Percentiles rank a stretch among this genome's conserved stretches.
phyloP scores from a whole-genome alignment of 2,329 filamentous ascomycete genomes.

The Coniochaeta pulveracea region DNA sequence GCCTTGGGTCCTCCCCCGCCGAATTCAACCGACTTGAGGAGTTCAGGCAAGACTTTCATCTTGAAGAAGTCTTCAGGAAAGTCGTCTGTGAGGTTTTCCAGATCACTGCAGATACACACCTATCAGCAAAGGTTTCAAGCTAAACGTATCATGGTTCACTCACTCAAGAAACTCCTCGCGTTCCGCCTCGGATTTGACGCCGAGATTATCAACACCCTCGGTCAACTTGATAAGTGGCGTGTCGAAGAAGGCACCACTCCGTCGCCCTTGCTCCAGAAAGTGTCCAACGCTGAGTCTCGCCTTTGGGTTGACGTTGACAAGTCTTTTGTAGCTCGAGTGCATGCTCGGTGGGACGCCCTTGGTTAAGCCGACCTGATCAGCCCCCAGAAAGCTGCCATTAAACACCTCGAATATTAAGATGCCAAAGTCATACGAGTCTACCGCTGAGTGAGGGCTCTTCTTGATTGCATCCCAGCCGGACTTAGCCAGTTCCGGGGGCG shows the following conservation, averaged over 20 bases:
- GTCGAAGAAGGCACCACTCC: slow-evolving; percentile 80
- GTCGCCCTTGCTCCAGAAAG: slow-evolving; percentile 81
- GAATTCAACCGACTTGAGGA: slow-evolving; percentile 98
- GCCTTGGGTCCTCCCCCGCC: slow-evolving; percentile 91
- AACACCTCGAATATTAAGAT: slow-evolving; percentile 82
- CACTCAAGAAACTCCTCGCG: slow-evolving; percentile 72
- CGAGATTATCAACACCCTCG: slow-evolving; percentile 84
- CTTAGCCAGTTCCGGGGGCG: slow-evolving; percentile 75
- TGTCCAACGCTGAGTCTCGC: slow-evolving; percentile 70
- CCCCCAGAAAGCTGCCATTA: slow-evolving; percentile 68
- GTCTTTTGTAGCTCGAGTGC: slow-evolving; percentile 82
- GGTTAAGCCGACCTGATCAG: slow-evolving; percentile 73
- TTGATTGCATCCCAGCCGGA: slow-evolving; percentile 90
- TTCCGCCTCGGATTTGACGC: slow-evolving; percentile 75
- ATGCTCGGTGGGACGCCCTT: slow-evolving; percentile 79
- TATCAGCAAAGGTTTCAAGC: slow-evolving; percentile 4
- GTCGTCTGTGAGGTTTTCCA: slow-evolving; percentile 80
- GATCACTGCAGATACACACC: slow-evolving; percentile 44
- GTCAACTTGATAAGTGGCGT: slow-evolving; percentile 86
- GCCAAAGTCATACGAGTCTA: slow-evolving; percentile 82
- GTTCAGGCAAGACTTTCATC: slow-evolving; percentile 86
- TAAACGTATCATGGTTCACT: slow-evolving; percentile 12
- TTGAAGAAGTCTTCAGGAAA: slow-evolving; percentile 98
- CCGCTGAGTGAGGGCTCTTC: slow-evolving; percentile 64
- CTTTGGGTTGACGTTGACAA: slow-evolving; percentile 84